A percentile compares a stretch with the other conserved stretches of the same genome.
Conservation (phyloP, 1,139 yeast genomes). For the Hansenula sp. region DNA sequence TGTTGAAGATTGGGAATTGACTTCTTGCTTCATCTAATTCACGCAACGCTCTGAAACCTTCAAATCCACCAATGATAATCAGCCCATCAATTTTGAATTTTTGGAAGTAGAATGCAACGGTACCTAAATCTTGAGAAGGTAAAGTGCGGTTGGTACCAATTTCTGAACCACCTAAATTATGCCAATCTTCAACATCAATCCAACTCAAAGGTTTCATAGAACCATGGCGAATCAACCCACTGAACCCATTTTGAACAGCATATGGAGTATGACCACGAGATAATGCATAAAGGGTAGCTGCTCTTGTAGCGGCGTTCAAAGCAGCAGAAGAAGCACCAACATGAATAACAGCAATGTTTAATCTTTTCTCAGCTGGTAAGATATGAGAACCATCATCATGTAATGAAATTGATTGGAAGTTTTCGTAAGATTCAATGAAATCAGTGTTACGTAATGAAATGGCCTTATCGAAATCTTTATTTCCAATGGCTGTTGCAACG, state of each 20-base stretch:
- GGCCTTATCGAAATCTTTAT: conserved; percentile 59
- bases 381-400: conserved; percentile 59
- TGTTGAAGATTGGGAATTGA: conserved; percentile 66
- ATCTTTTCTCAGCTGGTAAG: conserved; percentile 52
- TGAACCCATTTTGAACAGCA: conserved; percentile 74
- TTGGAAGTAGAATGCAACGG: conserved; percentile 73
- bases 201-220: conserved; percentile 58
- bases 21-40: conserved; percentile 61
- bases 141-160: conserved; percentile 77
- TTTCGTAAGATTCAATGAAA: conserved; percentile 61
- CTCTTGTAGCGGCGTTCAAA: conserved; percentile 71
- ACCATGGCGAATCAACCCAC: conserved; percentile 75
- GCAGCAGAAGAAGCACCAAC: conserved; percentile 87
- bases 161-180: conserved; percentile 74
- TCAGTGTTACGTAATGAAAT: conserved; percentile 68
- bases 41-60: conserved; percentile 68
- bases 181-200: conserved; percentile 74
- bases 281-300: conserved; percentile 71
- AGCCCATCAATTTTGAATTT: conserved; percentile 71
- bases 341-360: conserved; percentile 68
- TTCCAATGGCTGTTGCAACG: conserved; percentile 64
- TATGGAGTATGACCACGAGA: conserved; percentile 71
- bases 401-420: conserved; percentile 62
- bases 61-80: conserved; percentile 75
- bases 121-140: conserved; percentile 67